These are phyloP conservation scores for Diaporthe aspalathi DNA, from an alignment of 2,329 filamentous ascomycete genomes.

Conservation along the genomic window DNA sequence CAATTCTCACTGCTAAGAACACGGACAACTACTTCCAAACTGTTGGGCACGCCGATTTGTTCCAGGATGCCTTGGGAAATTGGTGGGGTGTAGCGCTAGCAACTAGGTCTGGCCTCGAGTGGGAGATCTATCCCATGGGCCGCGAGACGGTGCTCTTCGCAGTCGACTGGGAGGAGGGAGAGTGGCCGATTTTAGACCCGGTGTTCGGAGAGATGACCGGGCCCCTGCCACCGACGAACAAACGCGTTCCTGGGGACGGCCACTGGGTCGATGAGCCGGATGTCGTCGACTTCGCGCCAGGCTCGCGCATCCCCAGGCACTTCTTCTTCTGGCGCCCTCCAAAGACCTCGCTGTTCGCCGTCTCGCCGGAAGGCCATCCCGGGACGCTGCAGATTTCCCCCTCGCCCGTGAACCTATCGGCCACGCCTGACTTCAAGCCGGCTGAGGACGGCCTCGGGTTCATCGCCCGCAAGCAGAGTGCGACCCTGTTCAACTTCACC, in stretches of 20 bases:
- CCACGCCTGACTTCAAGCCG: conserved; percentile 38
- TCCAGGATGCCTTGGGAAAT: conserved; percentile 56
- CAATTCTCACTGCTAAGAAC: conserved; percentile 56
- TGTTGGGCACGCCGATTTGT: conserved; percentile 58
- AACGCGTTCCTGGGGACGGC: conserved; percentile 52
- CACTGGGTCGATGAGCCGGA: conserved; percentile 58
- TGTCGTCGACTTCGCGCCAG: conserved; percentile 54
- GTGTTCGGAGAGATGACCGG: conserved; percentile 59
- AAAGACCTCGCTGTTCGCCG: conserved; percentile 42
- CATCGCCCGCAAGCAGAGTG: conserved; percentile 48
- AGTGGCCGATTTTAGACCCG: conserved; percentile 59
- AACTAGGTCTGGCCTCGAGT: conserved; percentile 57
- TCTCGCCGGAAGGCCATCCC: conserved; percentile 39
- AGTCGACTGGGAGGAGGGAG: conserved; percentile 59
- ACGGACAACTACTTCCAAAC: conserved; percentile 55
- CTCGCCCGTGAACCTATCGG: conserved; percentile 46
- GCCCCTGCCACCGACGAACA: conserved; percentile 50
- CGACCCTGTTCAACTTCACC: conserved; percentile 48
- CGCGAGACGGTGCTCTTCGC: conserved; percentile 63
- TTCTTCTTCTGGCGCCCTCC: conserved; percentile 50
- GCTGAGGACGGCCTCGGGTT: conserved; percentile 46
- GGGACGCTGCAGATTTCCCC: conserved; percentile 44
- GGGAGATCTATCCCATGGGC: conserved; percentile 62
- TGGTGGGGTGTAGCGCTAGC: conserved; percentile 65
- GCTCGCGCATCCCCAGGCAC: conserved; percentile 45